phyloP scores from a whole-genome alignment of 1,284 basidiomycete genomes.

The Puccinia novopanici region DNA sequence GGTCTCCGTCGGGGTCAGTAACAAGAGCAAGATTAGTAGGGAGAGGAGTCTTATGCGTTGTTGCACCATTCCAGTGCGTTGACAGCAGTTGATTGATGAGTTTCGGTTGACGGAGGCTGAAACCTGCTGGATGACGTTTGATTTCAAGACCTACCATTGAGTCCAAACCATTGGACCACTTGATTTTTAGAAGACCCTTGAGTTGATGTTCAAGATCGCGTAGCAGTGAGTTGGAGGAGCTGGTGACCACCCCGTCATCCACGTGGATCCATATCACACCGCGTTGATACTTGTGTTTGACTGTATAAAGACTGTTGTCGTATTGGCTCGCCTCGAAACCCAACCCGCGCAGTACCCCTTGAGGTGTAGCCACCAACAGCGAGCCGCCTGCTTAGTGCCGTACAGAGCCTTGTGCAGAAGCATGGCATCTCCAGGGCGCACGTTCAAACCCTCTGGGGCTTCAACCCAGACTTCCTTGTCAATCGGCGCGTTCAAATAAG shows the following conservation, averaged over 20 bases:
- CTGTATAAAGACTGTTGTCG: too few relatives aligned
- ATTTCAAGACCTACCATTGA: slow-evolving; percentile 17
- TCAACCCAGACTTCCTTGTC: too few relatives aligned
- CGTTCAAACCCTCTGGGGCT: too few relatives aligned
- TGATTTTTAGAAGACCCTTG: slow-evolving; percentile 9
- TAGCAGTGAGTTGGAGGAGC: background rate
- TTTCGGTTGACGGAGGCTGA: background rate
- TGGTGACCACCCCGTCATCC: background rate
- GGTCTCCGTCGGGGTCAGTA: background rate
- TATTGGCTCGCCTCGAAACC: background rate
- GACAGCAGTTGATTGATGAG: background rate
- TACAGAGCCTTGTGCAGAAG: background rate
- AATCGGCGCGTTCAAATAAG: too few relatives aligned
- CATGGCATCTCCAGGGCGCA: too few relatives aligned
- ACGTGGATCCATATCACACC: slow-evolving; percentile 22
- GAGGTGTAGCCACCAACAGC: slow-evolving; percentile 4
- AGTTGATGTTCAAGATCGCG: background rate
- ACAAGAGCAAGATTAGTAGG: background rate
- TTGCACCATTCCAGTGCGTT: background rate
- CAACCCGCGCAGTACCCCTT: too few relatives aligned
- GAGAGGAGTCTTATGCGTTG: background rate
- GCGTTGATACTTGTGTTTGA: background rate
- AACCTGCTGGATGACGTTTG: background rate
- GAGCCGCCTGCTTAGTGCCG: too few relatives aligned
- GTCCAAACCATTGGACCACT: slow-evolving; percentile 11